Evolutionary conservation across 345 rosid genomes (phyloP), one percentile per base, ranked within the genome.

Genomic region (Trapa bicornis): DNA sequence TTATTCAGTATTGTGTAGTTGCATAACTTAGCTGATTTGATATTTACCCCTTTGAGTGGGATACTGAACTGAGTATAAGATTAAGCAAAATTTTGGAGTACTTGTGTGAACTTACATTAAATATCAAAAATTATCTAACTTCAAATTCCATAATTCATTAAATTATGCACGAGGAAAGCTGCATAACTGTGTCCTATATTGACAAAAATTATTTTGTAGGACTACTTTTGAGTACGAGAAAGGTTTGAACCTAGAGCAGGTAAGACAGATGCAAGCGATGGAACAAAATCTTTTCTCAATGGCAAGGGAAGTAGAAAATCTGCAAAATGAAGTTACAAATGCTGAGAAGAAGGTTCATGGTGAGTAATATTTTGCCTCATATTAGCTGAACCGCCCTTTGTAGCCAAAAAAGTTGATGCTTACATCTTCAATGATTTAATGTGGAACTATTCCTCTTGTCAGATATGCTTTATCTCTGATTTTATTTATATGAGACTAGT

Each of bases 241-340:
- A 81, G 79, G 84, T 72, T 74, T 61, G 62, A 92, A 92, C 77
- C 71, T 88, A 54, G 89, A 79, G 70, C 81, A 76, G 74, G 93
- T 86, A 75, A 76, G 56, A 74, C 82, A 83, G 67, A 52, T 92
- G 80, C 81, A 79, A 77, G 81, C 78, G 15, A 83, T 71, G 87
- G 97, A 92, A 79, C 81, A 78, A 42, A 78, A 75, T 64, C 79
- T 89, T 35, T 82, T 84, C 37, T 84, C 75, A 65, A 85, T 85
- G 73, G 96, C 87, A 43, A 83, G 81, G 73, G 83, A 82, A 72
- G 78, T 86, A 66, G 97, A 89, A 75, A 84, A 73, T 52, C 71
- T 92, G 65, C 81, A 76, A 16, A 74, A 79, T 58, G 87, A 84
- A 67, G 80, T 86, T 65, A 58, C 62, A 71, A 79, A 72, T 47